Base-by-base conservation (phyloP, 768 basidiomycete genomes). In the Cyathus striatus region DNA sequence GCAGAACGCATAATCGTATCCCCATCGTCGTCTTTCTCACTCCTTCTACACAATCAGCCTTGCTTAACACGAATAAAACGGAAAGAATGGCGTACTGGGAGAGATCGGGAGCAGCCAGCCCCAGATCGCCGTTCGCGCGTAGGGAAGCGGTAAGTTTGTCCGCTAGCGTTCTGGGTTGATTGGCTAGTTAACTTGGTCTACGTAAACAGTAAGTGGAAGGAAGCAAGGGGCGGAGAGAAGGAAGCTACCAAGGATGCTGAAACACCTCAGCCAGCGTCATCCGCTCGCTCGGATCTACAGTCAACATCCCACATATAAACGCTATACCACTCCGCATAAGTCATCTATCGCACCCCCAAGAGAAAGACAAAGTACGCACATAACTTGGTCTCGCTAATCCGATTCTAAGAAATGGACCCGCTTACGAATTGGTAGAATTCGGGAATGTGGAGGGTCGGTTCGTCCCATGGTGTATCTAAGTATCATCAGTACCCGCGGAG, bases 401-500 rank as follows among this genome's bases (percentile, higher is more conserved):
- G 66, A 40, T 69, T 77, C 95, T 95, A 99, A 0, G 95, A 83
- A 43, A 94, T 78, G 38, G 83, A 68, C 4, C 91, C 90, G 0
- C 73, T 72, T 1, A 86, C 55, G 58, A 88, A 99, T 6, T 77
- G 76, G n/a, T 63, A 58, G 53, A 78, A 99, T 60, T 98, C 96
- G 1, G 79, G 77, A 46, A 86, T 88, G n/a, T 70, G 68, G 1
- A 59, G 52, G 0, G 92, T 90, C 2, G 96, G 91, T 56, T 94
- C 86, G 55, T 97, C 96, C 96, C 96, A 98, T 2, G 96, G 96
- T 0, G 96, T 97, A 55, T 96, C 94, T 97, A 25, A 9, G 18
- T 16, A 17, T 2, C 16, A n/a, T 22, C 23, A 45, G n/a, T 20
- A 27, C 35, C 6, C 16, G 26, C 27, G n/a, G 32, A 7, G 17